These are phyloP conservation scores for Lactarius tabidus DNA, from an alignment of 768 basidiomycete species.

Conservation along the genomic window DNA sequence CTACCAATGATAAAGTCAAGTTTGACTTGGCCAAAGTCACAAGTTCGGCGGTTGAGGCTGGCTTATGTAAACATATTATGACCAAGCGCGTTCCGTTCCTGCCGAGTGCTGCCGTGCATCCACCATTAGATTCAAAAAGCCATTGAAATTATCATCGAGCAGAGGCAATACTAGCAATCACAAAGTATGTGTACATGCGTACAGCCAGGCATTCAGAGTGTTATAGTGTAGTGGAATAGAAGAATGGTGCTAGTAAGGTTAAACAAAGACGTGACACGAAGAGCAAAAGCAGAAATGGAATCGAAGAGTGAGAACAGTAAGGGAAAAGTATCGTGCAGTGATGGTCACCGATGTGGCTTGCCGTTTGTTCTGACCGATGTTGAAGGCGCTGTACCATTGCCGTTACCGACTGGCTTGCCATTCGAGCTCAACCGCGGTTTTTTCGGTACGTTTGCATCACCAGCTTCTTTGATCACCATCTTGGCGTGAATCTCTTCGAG, in stretches of 20 bases:
- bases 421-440: slow-evolving; percentile 52
- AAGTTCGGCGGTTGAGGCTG: neutral
- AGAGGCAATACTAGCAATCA: slow-evolving; percentile 10
- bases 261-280: slow-evolving; percentile 1
- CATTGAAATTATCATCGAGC: slow-evolving; percentile 5
- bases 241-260: slow-evolving; percentile 1
- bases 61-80: neutral
- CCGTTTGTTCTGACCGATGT: slow-evolving; percentile 52
- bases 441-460: slow-evolving; percentile 49
- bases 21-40: neutral
- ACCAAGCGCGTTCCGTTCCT: no score
- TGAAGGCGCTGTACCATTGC: slow-evolving; percentile 44
- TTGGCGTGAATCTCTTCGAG: slow-evolving; percentile 94
- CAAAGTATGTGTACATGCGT: slow-evolving; percentile 15
- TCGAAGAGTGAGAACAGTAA: neutral
- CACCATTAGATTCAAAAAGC: no score
- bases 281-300: neutral
- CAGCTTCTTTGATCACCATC: slow-evolving; percentile 85
- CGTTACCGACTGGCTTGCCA: slow-evolving; percentile 41
- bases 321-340: neutral
- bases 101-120: no score
- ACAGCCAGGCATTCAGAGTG: slow-evolving; percentile 9
- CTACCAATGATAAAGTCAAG: neutral
- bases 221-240: slow-evolving; percentile 21
- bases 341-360: slow-evolving; percentile 53